Conservation (phyloP, 352 stramenopile genomes). For the Plasmopara viticola region DNA sequence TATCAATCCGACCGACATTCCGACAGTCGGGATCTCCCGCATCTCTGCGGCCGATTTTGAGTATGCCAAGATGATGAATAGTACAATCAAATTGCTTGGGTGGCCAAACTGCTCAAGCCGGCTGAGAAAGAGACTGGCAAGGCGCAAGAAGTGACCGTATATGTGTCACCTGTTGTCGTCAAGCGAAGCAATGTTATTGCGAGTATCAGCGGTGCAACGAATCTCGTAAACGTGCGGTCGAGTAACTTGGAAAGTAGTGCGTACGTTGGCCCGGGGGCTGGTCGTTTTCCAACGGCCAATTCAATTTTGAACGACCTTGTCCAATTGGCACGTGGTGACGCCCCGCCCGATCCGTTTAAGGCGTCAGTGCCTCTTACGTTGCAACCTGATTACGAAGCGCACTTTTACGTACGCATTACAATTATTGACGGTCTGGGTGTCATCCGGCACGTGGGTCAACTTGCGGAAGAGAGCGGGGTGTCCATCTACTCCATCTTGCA, state of each 20-base stretch:
- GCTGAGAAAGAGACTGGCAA: constrained; percentile 64
- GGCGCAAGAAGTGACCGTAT: constrained; percentile 84
- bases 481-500: constrained; percentile 97
- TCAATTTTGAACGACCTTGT: constrained; percentile 94
- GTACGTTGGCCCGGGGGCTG: constrained; percentile 91
- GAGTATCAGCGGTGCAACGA: constrained; percentile 81
- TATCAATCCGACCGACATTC: constrained; percentile 85
- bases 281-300: constrained; percentile 94
- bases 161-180: constrained; percentile 92
- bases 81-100: constrained; percentile 95
- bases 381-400: constrained; percentile 88
- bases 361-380: constrained; percentile 45
- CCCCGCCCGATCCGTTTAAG: constrained; percentile 84
- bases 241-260: constrained; percentile 87
- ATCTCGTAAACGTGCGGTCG: constrained; percentile 88
- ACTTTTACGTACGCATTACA: constrained; percentile 94
- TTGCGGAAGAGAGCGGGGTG: constrained; percentile 92
- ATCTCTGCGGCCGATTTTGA: constrained; percentile 92
- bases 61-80: constrained; percentile 93
- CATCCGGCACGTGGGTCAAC: constrained; percentile 90
- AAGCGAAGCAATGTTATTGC: constrained; percentile 87
- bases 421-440: constrained; percentile 92
- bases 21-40: constrained; percentile 90
- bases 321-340: constrained; percentile 84
- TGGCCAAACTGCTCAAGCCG: constrained; percentile 72